Conservation (phyloP, 352 stramenopile species). For the Aphanomyces cochlioides region DNA sequence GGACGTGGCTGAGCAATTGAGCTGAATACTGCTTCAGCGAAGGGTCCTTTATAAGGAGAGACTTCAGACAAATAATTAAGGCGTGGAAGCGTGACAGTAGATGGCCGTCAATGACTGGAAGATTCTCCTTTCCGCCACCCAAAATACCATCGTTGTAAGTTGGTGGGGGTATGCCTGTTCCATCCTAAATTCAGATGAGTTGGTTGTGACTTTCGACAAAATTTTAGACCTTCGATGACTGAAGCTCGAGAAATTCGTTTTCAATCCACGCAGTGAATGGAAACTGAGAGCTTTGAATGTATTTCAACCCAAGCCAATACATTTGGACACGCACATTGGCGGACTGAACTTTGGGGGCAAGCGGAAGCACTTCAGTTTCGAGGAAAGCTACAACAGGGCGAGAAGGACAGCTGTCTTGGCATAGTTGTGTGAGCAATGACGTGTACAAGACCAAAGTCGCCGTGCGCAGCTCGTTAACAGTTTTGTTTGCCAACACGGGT, state of each 20-base stretch:
- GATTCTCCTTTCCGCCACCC: slow-evolving; percentile 13
- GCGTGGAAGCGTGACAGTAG: slow-evolving; percentile 5
- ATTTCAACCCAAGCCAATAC: slow-evolving; percentile 51
- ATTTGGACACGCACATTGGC: slow-evolving; percentile 44
- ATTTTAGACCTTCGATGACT: slow-evolving; percentile 20
- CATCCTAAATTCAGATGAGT: slow-evolving; percentile 11
- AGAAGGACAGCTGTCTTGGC: slow-evolving; percentile 7
- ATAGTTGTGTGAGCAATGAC: slow-evolving; percentile 20
- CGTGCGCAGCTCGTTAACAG: slow-evolving; percentile 29
- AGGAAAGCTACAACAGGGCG: slow-evolving; percentile 30
- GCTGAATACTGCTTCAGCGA: slow-evolving; percentile 9
- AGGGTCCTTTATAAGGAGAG: neutral
- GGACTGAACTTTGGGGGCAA: slow-evolving; percentile 14
- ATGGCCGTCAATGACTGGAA: neutral
- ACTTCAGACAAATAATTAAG: slow-evolving; percentile 6
- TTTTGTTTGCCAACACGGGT: slow-evolving; percentile 46
- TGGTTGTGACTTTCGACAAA: neutral
- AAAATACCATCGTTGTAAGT: slow-evolving; percentile 21
- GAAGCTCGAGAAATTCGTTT: slow-evolving; percentile 4
- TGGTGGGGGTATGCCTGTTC: neutral
- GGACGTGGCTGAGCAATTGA: slow-evolving; percentile 17
- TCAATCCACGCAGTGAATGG: slow-evolving; percentile 11
- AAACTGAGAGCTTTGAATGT: slow-evolving; percentile 32
- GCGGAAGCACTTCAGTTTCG: slow-evolving; percentile 27
- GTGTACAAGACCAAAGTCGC: slow-evolving; percentile 19